Percentiles rank a stretch among this genome's conserved stretches.
Conservation (phyloP, 495 filamentous ascomycete genomes). For the Aspergillus ostianus region DNA sequence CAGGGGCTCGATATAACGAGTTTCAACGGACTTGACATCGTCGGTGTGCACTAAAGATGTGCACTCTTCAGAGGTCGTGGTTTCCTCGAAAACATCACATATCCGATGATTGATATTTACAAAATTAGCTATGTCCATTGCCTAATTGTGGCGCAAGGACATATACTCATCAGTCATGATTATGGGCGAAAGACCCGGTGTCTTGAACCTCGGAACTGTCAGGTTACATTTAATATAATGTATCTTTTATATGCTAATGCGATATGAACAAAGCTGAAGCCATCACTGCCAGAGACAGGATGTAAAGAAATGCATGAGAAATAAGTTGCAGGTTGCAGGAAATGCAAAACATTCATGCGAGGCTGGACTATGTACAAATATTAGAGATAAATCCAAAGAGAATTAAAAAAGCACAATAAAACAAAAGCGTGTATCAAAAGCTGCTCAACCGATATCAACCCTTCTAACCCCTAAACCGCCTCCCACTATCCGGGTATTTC, state of each 20-base stretch:
- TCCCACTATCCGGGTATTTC: background rate
- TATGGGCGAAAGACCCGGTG: too few relatives aligned
- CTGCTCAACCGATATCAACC: background rate
- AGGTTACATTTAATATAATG: background rate
- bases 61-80: too few relatives aligned
- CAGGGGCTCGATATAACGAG: background rate
- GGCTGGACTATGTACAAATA: background rate
- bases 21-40: background rate
- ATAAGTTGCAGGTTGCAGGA: background rate
- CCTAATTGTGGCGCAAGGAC: too few relatives aligned
- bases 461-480: background rate
- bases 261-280: background rate
- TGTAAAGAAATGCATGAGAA: background rate
- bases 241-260: background rate
- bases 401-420: background rate
- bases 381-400: background rate
- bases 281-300: background rate
- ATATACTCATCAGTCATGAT: too few relatives aligned
- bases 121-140: background rate
- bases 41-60: too few relatives aligned
- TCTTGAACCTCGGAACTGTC: background rate
- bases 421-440: background rate
- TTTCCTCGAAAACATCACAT: background rate
- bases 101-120: background rate
- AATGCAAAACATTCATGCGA: background rate